Evolutionary conservation across 768 basidiomycete species (phyloP).

Genomic region (Lentinula edodes): DNA sequence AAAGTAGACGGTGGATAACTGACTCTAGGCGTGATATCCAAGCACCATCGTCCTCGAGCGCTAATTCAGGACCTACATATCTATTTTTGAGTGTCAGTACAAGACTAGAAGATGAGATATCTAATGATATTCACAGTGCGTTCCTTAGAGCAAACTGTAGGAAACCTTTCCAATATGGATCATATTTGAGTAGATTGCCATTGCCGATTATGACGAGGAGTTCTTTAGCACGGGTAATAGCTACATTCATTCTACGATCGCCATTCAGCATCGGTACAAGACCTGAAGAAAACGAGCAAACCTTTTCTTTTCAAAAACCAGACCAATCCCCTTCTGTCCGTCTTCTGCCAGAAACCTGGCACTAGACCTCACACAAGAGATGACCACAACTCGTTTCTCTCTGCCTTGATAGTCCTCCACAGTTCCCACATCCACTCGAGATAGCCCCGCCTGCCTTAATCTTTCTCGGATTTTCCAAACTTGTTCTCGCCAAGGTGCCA

Average conservation of each 20-base stretch:
- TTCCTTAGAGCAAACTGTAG: conserved; percentile 42
- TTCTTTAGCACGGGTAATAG: conserved; percentile 49
- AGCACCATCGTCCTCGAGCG: conserved; percentile 40
- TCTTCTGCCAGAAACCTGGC: conserved; percentile 44
- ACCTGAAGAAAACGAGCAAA: conserved; percentile 11
- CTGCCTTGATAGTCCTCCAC: conserved; percentile 53
- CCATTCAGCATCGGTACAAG: background rate
- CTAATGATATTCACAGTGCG: conserved; percentile 29
- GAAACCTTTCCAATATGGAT: conserved; percentile 48
- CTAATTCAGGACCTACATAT: conserved; percentile 37
- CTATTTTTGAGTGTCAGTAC: conserved; percentile 17
- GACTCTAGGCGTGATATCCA: conserved; percentile 45
- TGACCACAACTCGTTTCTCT: conserved; percentile 44
- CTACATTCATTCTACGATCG: conserved; percentile 42
- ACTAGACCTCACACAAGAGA: conserved; percentile 44
- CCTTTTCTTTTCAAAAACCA: conserved; percentile 44
- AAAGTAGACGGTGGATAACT: conserved; percentile 11
- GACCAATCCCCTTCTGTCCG: conserved; percentile 36
- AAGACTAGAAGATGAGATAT: background rate
- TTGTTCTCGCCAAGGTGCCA: conserved; percentile 49
- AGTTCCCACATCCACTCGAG: conserved; percentile 45
- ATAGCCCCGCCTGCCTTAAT: conserved; percentile 33
- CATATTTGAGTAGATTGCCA: conserved; percentile 31
- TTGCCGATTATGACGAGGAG: conserved; percentile 47
- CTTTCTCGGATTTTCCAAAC: conserved; percentile 45